Percentiles rank a stretch among this genome's conserved stretches.
Conservation (phyloP, 495 filamentous ascomycete species). For the Penicillium steckii region DNA sequence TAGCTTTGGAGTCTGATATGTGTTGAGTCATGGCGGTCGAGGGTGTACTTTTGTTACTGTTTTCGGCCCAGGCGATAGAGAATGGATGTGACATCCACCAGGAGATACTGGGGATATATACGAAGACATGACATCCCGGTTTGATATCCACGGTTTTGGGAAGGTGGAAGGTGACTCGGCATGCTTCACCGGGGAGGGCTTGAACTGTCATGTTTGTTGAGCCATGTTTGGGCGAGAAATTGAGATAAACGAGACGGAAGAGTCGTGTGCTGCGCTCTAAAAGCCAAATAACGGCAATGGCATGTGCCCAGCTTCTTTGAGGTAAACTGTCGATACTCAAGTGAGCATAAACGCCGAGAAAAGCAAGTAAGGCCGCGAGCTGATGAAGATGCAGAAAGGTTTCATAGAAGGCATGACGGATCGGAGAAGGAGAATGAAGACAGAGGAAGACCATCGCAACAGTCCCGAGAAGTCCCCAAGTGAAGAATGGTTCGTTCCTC, state of each 20-base stretch:
- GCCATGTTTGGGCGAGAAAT: constrained; percentile 38
- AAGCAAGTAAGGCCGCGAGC: constrained; percentile 57
- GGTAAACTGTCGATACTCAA: constrained; percentile 58
- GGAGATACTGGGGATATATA: constrained; percentile 75
- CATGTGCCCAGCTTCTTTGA: constrained; percentile 60
- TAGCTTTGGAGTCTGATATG: constrained; percentile 5
- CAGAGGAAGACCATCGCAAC: constrained; percentile 61
- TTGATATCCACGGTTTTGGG: constrained; percentile 71
- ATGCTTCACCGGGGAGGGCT: constrained; percentile 55
- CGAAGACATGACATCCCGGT: constrained; percentile 76
- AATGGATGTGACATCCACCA: constrained; percentile 67
- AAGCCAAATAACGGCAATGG: constrained; percentile 63
- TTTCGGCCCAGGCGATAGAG: constrained; percentile 55
- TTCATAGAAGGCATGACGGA: constrained; percentile 90
- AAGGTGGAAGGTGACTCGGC: constrained; percentile 66
- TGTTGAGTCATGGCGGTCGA: constrained; percentile 12
- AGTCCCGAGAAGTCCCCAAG: constrained; percentile 50
- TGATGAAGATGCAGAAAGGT: constrained; percentile 82
- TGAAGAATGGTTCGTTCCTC: constrained; percentile 59
- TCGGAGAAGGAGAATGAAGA: constrained; percentile 70
- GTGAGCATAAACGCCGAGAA: constrained; percentile 70
- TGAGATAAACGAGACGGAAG: constrained; percentile 59
- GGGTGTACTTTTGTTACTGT: constrained; percentile 23
- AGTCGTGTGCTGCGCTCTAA: constrained; percentile 60
- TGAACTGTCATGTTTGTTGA: constrained; percentile 44